Evolutionary conservation across 2,329 filamentous ascomycete species (phyloP), one percentile per base, ranked within the genome.

Genomic region (Colletotrichum sp.): DNA sequence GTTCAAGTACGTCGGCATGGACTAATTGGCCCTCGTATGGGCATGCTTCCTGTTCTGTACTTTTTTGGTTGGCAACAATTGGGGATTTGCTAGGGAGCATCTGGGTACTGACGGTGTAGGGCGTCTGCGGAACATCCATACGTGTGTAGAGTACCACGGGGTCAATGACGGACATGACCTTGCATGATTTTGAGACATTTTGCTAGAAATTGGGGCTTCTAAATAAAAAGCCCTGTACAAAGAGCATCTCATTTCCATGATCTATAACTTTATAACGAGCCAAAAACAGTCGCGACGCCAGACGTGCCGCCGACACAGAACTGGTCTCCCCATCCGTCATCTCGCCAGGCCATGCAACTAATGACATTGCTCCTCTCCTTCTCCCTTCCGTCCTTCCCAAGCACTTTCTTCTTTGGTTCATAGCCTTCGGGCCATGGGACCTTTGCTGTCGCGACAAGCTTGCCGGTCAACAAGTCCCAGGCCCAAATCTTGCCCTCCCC

Each of bases 1-100:
- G 95, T 98, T 99, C 90, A 98, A 98, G 86, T 97, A 94, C 81
- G 95, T 94, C 24, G 95, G 96, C 69, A 95, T 94, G 89, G 92
- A 92, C 81, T 97, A 85, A 87, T 76, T 13, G 62, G 36, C 38
- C 12, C 30, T 32, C 38, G 38, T 4, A 38, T 70, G 24, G 61
- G 66, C 36, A 48, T 34, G 64, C 48, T 56, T 67, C 48, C 36
- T 71, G 56, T 71, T 76, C 65, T 71, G 38, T 74, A 66, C 66
- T 71, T 76, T 21, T 64, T 69, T 67, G 75, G 59, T 76, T 73
- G 52, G 62, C 76, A 70, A 67, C 73, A 61, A 69, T 62, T 75
- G 61, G 55, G 67, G 69, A 61, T 66, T 71, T 76, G 58, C 65
- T 59, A 48, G 52, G 71, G 61, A 56, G 71, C 65, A 74, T 76